Conservation (phyloP, 78 protist genomes). For the Protostelium mycophagum region DNA sequence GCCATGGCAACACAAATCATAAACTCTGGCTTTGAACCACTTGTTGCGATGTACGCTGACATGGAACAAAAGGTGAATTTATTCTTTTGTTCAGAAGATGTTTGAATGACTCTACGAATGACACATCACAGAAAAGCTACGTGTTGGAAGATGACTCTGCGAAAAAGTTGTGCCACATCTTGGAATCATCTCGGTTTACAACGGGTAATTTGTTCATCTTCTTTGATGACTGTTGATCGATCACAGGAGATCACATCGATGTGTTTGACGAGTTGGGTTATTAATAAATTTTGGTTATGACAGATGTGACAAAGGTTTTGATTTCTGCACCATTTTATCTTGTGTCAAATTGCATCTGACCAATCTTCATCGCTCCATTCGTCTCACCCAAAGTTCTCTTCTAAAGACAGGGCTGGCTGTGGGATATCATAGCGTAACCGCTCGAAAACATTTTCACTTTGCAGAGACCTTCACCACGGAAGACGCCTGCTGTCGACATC, state of each 20-base stretch:
- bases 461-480: background rate
- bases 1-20: background rate
- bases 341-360: too few relatives aligned
- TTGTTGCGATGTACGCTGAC: background rate
- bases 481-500: background rate
- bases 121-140: too few relatives aligned
- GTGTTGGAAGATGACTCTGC: background rate
- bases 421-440: too few relatives aligned
- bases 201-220: background rate
- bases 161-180: background rate
- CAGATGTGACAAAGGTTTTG: too few relatives aligned
- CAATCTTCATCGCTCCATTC: too few relatives aligned
- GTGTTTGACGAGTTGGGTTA: background rate
- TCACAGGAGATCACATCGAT: background rate
- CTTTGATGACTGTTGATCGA: background rate
- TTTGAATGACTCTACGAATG: too few relatives aligned
- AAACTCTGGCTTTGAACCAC: background rate
- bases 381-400: too few relatives aligned
- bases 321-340: too few relatives aligned
- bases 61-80: background rate
- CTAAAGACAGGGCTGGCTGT: too few relatives aligned
- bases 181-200: background rate
- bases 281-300: too few relatives aligned
- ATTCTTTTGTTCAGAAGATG: too few relatives aligned
- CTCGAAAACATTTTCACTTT: too few relatives aligned